These are phyloP conservation scores for Paracorniculantispora psalliotae DNA, from an alignment of 2,329 filamentous ascomycete genomes.

Conservation along the genomic window DNA sequence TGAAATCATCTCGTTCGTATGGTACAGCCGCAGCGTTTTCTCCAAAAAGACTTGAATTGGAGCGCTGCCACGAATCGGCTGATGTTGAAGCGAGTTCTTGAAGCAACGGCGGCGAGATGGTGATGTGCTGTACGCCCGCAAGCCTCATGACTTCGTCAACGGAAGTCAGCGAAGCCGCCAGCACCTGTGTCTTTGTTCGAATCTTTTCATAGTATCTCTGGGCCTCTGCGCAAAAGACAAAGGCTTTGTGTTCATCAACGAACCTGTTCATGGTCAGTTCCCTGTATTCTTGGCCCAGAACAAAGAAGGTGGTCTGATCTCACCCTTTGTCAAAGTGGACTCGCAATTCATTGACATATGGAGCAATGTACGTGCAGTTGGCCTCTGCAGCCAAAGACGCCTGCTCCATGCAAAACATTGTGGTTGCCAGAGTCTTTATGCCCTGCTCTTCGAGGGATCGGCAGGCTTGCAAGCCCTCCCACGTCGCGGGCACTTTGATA, in stretches of 20 bases:
- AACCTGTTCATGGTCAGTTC: slow-evolving; percentile 31
- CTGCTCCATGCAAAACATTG: slow-evolving; percentile 58
- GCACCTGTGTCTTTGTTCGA: slow-evolving; percentile 42
- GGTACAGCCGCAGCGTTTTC: not conserved
- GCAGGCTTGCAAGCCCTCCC: slow-evolving; percentile 59
- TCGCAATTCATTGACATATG: slow-evolving; percentile 61
- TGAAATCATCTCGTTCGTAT: slow-evolving; percentile 14
- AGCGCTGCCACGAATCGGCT: slow-evolving; percentile 25
- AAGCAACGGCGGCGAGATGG: slow-evolving; percentile 51
- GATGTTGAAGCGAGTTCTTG: slow-evolving; percentile 37
- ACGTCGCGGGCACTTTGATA: slow-evolving; percentile 60
- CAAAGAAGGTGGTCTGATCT: slow-evolving; percentile 14
- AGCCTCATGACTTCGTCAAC: slow-evolving; percentile 54
- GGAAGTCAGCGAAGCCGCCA: slow-evolving; percentile 54
- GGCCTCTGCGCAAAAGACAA: slow-evolving; percentile 45
- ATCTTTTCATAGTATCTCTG: slow-evolving; percentile 47
- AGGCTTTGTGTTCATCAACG: slow-evolving; percentile 42
- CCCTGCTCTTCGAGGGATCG: slow-evolving; percentile 45
- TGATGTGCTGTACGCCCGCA: slow-evolving; percentile 54
- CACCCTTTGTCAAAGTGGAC: slow-evolving; percentile 54
- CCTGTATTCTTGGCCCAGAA: not conserved
- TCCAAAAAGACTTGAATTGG: not conserved
- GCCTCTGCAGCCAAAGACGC: slow-evolving; percentile 53
- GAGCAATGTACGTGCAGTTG: slow-evolving; percentile 57
- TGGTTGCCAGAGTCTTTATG: slow-evolving; percentile 57